Conservation (phyloP, 1,139 yeast species). For the Taphrina confusa region DNA sequence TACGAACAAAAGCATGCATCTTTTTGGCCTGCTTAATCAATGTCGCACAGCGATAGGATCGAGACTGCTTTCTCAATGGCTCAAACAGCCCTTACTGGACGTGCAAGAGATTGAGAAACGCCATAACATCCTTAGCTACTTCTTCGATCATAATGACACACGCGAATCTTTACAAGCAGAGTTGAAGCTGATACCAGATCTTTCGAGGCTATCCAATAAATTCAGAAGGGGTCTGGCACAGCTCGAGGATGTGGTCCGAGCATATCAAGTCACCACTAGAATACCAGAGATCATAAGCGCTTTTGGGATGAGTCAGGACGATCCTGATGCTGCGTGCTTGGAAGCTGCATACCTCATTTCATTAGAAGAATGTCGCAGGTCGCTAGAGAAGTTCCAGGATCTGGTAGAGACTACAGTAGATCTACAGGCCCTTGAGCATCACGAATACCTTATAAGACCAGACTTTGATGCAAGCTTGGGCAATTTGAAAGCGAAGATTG, state of each 20-base stretch:
- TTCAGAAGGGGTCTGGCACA: constrained; percentile 55
- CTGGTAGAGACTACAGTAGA: constrained; percentile 92
- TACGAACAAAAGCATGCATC: constrained; percentile 57
- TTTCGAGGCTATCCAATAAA: constrained; percentile 71
- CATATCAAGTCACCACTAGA: constrained; percentile 73
- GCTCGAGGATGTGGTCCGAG: constrained; percentile 85
- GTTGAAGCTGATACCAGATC: constrained; percentile 75
- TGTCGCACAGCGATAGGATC: constrained; percentile 88
- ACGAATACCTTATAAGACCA: constrained; percentile 82
- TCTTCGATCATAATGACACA: constrained; percentile 68
- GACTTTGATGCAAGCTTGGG: constrained; percentile 81
- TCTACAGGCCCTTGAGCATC: constrained; percentile 70
- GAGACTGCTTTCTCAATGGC: constrained; percentile 85
- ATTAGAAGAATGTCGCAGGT: constrained; percentile 53
- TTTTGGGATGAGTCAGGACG: constrained; percentile 55
- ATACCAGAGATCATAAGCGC: constrained; percentile 62
- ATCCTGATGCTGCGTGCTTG: constrained; percentile 49
- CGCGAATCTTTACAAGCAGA: constrained; percentile 69
- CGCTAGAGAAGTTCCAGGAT: constrained; percentile 71
- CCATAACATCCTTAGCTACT: constrained; percentile 68
- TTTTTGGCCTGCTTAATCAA: constrained; percentile 79
- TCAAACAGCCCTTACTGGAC: constrained; percentile 86
- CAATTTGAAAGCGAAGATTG: constrained; percentile 60
- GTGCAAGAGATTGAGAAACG: constrained; percentile 61
- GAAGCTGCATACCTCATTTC: neutral